Base-by-base conservation (phyloP, 2,329 filamentous ascomycete species). In the Beauveria australis region DNA sequence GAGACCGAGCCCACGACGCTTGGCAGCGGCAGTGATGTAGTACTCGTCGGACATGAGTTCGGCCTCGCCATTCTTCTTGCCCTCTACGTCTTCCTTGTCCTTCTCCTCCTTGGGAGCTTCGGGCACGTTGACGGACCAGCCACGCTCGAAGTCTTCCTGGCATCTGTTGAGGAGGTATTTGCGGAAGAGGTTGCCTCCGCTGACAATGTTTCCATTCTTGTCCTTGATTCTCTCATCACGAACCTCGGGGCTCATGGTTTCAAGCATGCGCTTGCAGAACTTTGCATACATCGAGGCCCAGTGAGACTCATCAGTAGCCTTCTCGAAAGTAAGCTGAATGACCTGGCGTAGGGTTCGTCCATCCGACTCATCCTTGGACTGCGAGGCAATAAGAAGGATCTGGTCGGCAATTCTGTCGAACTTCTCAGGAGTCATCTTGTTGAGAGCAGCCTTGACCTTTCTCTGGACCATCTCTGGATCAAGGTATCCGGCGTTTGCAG, bases 341-440 rank as follows among this genome's bases (percentile, higher is more conserved):
- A 99, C 93, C 76, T 99, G 94, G 69, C 94, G 89, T 55, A 99
- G 83, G 8, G 94, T 97, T 62, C 93, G 90, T 49, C 94, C 94
- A 69, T 99, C 94, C 24, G 85, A 84, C 78, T 99, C 94, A 68
- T 96, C 89, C 82, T 96, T 96, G 59, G 93, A 97, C 74, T 99
- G 94, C 24, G 86, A 89, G 30, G 93, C 92, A 72, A 99, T 99
- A 59, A 86, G 82, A 33, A 99, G 83, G 64, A 99, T 96, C 74
- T 97, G 92, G 64, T 92, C 89, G 7, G 94, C 86, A 67, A 99
- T 96, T 78, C 88, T 92, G 73, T 96, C 92, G 69, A 99, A 99
- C 72, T 97, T 99, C 78, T 99, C 94, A 0, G 94, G 94, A 0
- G 94, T 97, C 94, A 99, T 97, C 88, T 99, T 99, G 86, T 99